Base-by-base conservation (phyloP, 2,329 filamentous ascomycete genomes). In the Diaporthe citriasiana region DNA sequence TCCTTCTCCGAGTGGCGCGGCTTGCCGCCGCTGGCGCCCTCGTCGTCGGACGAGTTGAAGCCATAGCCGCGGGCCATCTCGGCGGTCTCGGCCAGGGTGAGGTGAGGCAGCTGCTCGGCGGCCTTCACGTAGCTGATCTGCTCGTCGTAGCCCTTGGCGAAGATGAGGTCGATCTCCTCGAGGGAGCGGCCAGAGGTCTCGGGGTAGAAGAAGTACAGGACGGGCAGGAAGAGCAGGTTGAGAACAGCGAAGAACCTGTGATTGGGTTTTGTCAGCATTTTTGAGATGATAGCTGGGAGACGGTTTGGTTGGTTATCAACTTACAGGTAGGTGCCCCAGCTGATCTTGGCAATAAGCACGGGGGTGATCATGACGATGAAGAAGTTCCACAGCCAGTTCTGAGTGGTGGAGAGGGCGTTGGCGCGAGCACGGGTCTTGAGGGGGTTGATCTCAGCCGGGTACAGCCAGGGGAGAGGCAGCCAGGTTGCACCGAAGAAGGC, bases 401-500 rank as follows among this genome's bases (percentile, higher is more conserved):
- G 87, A 74, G 87, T 89, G 0, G 91, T 92, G 0, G 89, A 90
- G 2, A 93, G 83, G 15, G 87, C 87, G 53, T 85, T 84, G 38
- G 85, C 85, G 80, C 86, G 86, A 5, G 82, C 83, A 17, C 85
- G 79, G 22, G 84, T 87, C 79, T 85, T 84, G 68, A 88, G 82
- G 0, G 86, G 85, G 79, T 89, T 89, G 75, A 90, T 84, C 76
- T 89, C 87, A 55, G 89, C 88, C 1, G 89, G 85, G 76, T 88
- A 88, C 77, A 89, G 77, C 90, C 90, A 93, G 0, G 91, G 91
- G 33, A 92, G 85, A 22, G 91, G 90, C 9, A 92, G 80, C 87
- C 90, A 92, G 0, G 89, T 91, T 0, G 91, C 90, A 45, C 91
- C 92, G 76, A 93, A 93, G 72, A 90, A 91, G 6, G 90, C 90